A percentile compares a stretch with the other conserved stretches of the same genome.
Evolutionary conservation across 2,329 filamentous ascomycete genomes (phyloP).

Genomic region (Dactylellina parvicollis): DNA sequence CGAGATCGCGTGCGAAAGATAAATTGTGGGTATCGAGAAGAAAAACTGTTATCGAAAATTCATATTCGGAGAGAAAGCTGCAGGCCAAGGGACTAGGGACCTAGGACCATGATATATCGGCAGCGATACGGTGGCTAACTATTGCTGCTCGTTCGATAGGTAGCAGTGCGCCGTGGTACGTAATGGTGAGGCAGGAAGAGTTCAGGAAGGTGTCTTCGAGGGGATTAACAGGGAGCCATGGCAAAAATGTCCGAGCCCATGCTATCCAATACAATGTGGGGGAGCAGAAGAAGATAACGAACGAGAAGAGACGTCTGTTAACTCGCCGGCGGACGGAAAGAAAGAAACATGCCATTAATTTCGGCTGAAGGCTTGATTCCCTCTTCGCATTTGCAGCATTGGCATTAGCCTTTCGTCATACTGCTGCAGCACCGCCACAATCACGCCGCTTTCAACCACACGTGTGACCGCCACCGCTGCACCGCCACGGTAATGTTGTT

Average conservation of each 20-base stretch:
- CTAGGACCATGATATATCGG: not conserved
- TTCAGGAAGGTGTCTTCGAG: slow-evolving; percentile 27
- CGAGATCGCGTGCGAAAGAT: slow-evolving; percentile 25
- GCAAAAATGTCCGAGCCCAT: slow-evolving; percentile 2
- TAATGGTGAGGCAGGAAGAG: slow-evolving; percentile 13
- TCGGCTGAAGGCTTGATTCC: not conserved
- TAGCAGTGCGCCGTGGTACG: slow-evolving; percentile 31
- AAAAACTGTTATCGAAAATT: slow-evolving; percentile 10
- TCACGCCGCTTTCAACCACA: not conserved
- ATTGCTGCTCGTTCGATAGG: slow-evolving; percentile 16
- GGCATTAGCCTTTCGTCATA: slow-evolving; percentile 10
- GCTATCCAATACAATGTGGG: not conserved
- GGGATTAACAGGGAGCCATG: slow-evolving; percentile 22
- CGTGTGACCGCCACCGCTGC: not conserved
- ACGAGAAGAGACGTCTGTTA: not conserved
- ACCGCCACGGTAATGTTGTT: slow-evolving; percentile 1
- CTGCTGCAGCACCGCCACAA: not conserved
- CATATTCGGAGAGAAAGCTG: slow-evolving; percentile 22
- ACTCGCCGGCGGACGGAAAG: not conserved
- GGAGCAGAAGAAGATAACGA: not conserved
- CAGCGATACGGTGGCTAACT: not conserved
- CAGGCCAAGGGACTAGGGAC: not conserved
- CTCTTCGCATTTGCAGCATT: not conserved
- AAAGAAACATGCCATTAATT: not conserved
- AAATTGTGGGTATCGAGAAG: not conserved